Evolutionary conservation across 345 rosid species (phyloP), one percentile per base, ranked within the genome.

Genomic region (Lumnitzera littorea): DNA sequence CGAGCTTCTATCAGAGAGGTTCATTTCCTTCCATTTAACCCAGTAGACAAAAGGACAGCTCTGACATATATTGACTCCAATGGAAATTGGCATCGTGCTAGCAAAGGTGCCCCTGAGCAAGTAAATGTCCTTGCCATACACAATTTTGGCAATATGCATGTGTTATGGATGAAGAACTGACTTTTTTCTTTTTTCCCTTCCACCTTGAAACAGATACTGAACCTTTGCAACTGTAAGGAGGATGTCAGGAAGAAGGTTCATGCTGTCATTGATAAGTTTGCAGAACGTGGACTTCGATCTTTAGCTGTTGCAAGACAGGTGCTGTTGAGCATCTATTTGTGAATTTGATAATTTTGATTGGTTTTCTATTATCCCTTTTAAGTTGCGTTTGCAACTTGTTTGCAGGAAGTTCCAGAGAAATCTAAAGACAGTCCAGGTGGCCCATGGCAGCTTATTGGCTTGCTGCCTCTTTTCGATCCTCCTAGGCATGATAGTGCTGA

Each of bases 401-500:
- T 65, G 69, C 84, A 91, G 98, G 85, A 86, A 69, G 76, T 91
- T 64, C 96, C 96, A 11, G 98, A 86, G 76, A 83, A 74, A 78
- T 69, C 75, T 5, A 91, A 86, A 68, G 96, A 88, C 1, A 64
- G 83, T 67, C 62, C 82, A 3, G 98, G 98, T n/a, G 84, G 73
- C 48, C 95, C 98, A 17, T 91, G 95, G 98, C 84, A 86, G 62
- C 62, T 88, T 71, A 72, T 83, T 60, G 96, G 98, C 69, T 71
- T 91, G 66, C 66, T 91, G 74, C 88, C 98, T 50, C 85, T 91
- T 43, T 91, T 91, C 62, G 98, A 91, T 82, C 98, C 98, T 59
- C 98, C 96, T 1, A 84, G 98, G 76, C 98, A 91, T 64, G 98
- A 91, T 55, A 91, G 98, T 74, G 96, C 98, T 15, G 98, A 91